Conservation (phyloP, 768 basidiomycete species). For the Suillus cothurnatus region DNA sequence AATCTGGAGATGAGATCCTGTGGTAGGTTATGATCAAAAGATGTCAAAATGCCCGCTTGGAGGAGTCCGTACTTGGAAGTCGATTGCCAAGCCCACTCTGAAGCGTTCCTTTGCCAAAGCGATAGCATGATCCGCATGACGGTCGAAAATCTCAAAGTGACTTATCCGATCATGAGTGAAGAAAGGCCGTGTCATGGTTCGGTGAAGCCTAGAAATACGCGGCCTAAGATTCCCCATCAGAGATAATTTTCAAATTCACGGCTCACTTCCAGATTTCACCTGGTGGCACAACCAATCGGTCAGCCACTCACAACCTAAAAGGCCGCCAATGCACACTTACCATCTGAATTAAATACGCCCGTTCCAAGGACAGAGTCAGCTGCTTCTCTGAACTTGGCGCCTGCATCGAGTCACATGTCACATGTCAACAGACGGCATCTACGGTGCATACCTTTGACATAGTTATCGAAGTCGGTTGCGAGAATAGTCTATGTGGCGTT, state of each 20-base stretch:
- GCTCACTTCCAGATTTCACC: slow-evolving; percentile 74
- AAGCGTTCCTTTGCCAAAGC: slow-evolving; percentile 46
- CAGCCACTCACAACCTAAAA: background rate
- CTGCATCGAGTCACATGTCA: slow-evolving; percentile 21
- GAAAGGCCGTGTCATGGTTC: slow-evolving; percentile 70
- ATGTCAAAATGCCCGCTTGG: background rate
- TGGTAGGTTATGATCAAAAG: background rate
- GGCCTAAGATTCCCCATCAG: background rate
- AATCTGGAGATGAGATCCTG: slow-evolving; percentile 50
- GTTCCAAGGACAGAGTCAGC: slow-evolving; percentile 43
- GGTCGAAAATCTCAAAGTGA: slow-evolving; percentile 64
- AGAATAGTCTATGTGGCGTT: too few species aligned
- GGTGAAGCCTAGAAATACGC: slow-evolving; percentile 53
- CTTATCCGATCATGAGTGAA: slow-evolving; percentile 63
- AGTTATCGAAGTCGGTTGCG: slow-evolving; percentile 42
- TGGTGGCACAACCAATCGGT: slow-evolving; percentile 22
- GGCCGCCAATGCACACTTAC: slow-evolving; percentile 23
- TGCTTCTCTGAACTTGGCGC: slow-evolving; percentile 32
- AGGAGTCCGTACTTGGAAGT: slow-evolving; percentile 51
- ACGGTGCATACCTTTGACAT: slow-evolving; percentile 40
- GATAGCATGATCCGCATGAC: slow-evolving; percentile 53
- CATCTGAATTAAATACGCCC: slow-evolving; percentile 61
- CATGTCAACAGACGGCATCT: background rate
- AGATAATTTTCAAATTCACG: background rate
- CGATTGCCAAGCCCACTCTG: slow-evolving; percentile 49